Evolutionary conservation across 2,329 filamentous ascomycete species (phyloP).

Genomic region (Chaetoscypha palmicola): DNA sequence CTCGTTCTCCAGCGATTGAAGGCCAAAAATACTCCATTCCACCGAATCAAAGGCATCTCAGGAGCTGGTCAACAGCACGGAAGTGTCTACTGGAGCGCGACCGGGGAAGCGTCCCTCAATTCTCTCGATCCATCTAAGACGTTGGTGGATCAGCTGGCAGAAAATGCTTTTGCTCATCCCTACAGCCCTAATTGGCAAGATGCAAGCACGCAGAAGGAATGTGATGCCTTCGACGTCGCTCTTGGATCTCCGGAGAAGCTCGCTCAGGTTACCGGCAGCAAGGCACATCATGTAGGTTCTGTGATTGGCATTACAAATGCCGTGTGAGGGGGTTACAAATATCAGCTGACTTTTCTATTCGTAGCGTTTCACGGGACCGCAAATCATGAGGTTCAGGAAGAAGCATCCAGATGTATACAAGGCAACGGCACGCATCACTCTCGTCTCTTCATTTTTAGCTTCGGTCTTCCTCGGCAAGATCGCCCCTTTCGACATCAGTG

Average conservation of each 20-base stretch:
- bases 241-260: slow-evolving; percentile 62
- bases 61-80: slow-evolving; percentile 97
- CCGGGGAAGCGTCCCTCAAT: slow-evolving; percentile 59
- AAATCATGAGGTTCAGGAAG: slow-evolving; percentile 81
- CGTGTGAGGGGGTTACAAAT: too few species aligned
- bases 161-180: slow-evolving; percentile 68
- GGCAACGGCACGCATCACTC: slow-evolving; percentile 75
- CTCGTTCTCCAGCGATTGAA: slow-evolving; percentile 70
- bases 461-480: slow-evolving; percentile 80
- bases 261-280: slow-evolving; percentile 78
- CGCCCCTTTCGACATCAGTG: slow-evolving; percentile 86
- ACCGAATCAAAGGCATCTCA: slow-evolving; percentile 71
- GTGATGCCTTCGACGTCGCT: slow-evolving; percentile 73
- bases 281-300: slow-evolving; percentile 81
- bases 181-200: slow-evolving; percentile 98
- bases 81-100: slow-evolving; percentile 82
- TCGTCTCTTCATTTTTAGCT: slow-evolving; percentile 92
- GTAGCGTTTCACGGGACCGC: slow-evolving; percentile 91
- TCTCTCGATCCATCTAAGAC: slow-evolving; percentile 52
- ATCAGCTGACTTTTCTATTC: slow-evolving; percentile 15
- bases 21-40: slow-evolving; percentile 63
- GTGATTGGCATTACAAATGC: neutral
- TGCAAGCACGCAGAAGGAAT: slow-evolving; percentile 86
- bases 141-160: slow-evolving; percentile 64
- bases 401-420: slow-evolving; percentile 76